Base-by-base conservation (phyloP, 1,139 yeast species). In the Diutina ranongensis region DNA sequence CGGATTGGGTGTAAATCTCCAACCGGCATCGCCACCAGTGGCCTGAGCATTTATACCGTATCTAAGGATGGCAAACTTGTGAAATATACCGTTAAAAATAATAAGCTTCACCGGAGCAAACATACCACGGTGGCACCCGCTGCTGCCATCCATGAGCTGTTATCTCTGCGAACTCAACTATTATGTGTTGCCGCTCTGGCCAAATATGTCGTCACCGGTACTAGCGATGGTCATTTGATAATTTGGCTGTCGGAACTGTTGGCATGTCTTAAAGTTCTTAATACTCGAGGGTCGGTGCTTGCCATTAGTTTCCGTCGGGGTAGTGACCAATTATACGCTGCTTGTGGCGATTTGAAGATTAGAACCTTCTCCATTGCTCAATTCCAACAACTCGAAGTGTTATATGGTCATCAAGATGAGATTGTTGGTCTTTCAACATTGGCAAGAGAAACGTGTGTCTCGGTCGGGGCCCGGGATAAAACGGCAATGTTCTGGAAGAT, bases 401-500 rank as follows among this genome's bases (percentile, higher is more conserved):
- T 92, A 45, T 92, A 87, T 62, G 98, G 98, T 1, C 98, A 92
- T 62, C 97, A 94, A 65, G 98, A 94, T 60, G 71, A 76, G 47
- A 89, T 92, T 41, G 74, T 76, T 42, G 97, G 82, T 57, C 81
- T 92, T 48, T 68, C 88, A 21, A 84, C 96, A 0, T 68, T 92
- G 51, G 76, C 78, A 16, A 79, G 80, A 61, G 97, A 92, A 59
- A 78, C 96, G 46, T 92, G 98, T 69, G 92, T 92, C 35, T 86
- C 95, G 20, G 97, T 89, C 22, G 98, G 98, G 19, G 74, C 94
- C 4, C 76, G 98, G 56, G 98, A 92, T 63, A 80, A 94, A 55
- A 85, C 96, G 1, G 97, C 94, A 16, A 83, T 94, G 81, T 70
- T 86, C 55, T 92, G 98, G 98, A 92, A 94, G 62, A 87, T 92